Evolutionary conservation across 495 filamentous ascomycete genomes (phyloP).

Genomic region (Chlorociboria aeruginascens): DNA sequence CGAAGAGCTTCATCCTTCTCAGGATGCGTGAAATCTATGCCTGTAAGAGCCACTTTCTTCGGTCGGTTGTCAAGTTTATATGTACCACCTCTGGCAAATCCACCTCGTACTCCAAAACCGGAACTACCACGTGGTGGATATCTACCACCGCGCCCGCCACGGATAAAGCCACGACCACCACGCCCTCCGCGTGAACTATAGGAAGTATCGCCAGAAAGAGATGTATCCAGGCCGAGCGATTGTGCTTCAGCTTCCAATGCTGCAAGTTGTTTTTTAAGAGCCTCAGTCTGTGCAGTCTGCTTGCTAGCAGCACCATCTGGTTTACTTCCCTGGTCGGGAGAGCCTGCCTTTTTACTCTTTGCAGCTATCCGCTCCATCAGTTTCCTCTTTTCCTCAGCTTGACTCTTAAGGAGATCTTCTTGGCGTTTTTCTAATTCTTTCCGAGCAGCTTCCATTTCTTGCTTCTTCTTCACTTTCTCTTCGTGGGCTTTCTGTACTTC

Average conservation of each 20-base stretch:
- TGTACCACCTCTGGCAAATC: slow-evolving; percentile 33
- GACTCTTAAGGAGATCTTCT: slow-evolving; percentile 60
- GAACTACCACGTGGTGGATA: slow-evolving; percentile 42
- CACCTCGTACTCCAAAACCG: slow-evolving; percentile 29
- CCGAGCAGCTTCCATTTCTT: slow-evolving; percentile 59
- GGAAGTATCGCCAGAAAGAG: slow-evolving; percentile 29
- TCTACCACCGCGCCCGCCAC: slow-evolving; percentile 28
- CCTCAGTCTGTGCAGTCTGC: slow-evolving; percentile 46
- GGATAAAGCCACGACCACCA: slow-evolving; percentile 28
- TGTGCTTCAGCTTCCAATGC: slow-evolving; percentile 77
- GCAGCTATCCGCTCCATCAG: slow-evolving; percentile 51
- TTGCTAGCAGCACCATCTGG: slow-evolving; percentile 24
- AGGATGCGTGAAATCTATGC: slow-evolving; percentile 49
- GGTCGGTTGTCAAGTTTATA: slow-evolving; percentile 83
- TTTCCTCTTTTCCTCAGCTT: slow-evolving; percentile 63
- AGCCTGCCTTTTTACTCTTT: slow-evolving; percentile 28
- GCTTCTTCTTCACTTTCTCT: slow-evolving; percentile 59
- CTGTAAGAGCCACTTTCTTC: slow-evolving; percentile 60
- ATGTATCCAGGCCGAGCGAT: slow-evolving; percentile 57
- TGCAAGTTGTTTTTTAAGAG: slow-evolving; percentile 68
- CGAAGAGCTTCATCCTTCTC: slow-evolving; percentile 75
- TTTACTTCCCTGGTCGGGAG: slow-evolving; percentile 19
- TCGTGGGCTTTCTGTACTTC: slow-evolving; percentile 72
- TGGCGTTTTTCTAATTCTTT: slow-evolving; percentile 65
- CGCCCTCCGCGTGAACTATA: slow-evolving; percentile 14